Evolutionary conservation across 768 basidiomycete species (phyloP).

Genomic region (Amylocystis lapponica): DNA sequence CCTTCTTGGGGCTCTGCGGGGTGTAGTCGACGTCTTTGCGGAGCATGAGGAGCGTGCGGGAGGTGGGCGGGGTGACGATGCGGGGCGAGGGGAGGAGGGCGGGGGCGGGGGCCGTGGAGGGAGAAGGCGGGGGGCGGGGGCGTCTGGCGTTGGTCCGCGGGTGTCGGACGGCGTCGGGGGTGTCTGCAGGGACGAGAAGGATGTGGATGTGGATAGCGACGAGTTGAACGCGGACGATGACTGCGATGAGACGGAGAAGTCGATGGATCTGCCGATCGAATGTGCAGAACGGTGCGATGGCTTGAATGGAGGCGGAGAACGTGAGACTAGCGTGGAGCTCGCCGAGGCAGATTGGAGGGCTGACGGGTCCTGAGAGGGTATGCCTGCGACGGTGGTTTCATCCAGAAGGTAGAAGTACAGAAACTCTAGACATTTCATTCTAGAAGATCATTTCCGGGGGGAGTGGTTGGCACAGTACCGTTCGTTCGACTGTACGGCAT

Average conservation of each 20-base stretch:
- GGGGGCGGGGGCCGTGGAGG: conserved; percentile 3
- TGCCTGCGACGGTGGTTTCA: conserved; percentile 41
- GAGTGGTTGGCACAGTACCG: not conserved
- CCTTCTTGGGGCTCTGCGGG: conserved; percentile 67
- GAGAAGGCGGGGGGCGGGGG: conserved; percentile 7
- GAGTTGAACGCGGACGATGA: conserved; percentile 15
- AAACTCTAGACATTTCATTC: conserved; percentile 96
- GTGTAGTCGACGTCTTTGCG: conserved; percentile 67
- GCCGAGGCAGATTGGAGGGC: conserved; percentile 15
- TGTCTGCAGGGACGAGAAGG: conserved; percentile 4
- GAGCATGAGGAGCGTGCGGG: conserved; percentile 50
- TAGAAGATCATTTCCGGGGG: conserved; percentile 21
- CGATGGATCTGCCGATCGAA: conserved; percentile 1
- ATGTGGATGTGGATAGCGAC: conserved; percentile 11
- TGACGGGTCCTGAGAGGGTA: not conserved
- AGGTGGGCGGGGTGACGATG: conserved; percentile 14
- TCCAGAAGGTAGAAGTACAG: conserved; percentile 93
- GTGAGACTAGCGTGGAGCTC: too few relatives aligned
- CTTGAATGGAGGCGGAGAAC: not conserved
- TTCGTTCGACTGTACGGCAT: not conserved
- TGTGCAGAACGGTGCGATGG: conserved; percentile 1
- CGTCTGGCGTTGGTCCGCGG: not conserved
- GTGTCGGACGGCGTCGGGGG: conserved; percentile 10
- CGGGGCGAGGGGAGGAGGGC: conserved; percentile 11
- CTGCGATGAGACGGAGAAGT: conserved; percentile 10